These are phyloP conservation scores for Diaporthe sp. DNA, from an alignment of 2,329 filamentous ascomycete species.

Conservation along the genomic window DNA sequence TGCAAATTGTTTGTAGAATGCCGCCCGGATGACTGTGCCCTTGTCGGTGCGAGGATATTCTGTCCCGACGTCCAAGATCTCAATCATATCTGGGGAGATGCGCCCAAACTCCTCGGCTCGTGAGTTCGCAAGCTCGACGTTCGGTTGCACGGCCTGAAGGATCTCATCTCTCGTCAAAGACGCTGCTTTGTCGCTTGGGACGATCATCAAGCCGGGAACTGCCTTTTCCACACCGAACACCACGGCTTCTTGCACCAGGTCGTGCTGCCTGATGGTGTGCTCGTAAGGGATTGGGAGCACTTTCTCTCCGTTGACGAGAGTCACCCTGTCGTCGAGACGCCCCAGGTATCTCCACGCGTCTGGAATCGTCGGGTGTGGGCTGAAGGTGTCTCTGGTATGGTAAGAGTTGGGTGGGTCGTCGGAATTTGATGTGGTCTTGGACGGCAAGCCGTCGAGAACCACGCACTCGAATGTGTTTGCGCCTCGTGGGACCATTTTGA, in stretches of 20 bases:
- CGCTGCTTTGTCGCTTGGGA: slow-evolving; percentile 61
- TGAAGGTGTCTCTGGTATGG: slow-evolving; percentile 60
- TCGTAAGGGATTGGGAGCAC: slow-evolving; percentile 64
- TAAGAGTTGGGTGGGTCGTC: slow-evolving; percentile 61
- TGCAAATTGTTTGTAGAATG: slow-evolving; percentile 63
- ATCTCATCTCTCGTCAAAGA: slow-evolving; percentile 56
- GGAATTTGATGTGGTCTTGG: slow-evolving; percentile 53
- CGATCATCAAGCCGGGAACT: slow-evolving; percentile 66
- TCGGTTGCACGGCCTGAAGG: slow-evolving; percentile 63
- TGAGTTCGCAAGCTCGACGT: slow-evolving; percentile 65
- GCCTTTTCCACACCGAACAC: slow-evolving; percentile 69
- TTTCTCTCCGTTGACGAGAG: slow-evolving; percentile 63
- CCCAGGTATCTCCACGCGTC: slow-evolving; percentile 61
- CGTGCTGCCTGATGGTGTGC: slow-evolving; percentile 65
- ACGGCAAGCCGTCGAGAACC: slow-evolving; percentile 50
- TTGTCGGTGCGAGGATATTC: slow-evolving; percentile 67
- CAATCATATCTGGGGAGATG: slow-evolving; percentile 67
- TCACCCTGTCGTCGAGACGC: slow-evolving; percentile 61
- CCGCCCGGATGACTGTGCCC: slow-evolving; percentile 67
- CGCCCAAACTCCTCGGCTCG: slow-evolving; percentile 65
- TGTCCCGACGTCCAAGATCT: slow-evolving; percentile 60
- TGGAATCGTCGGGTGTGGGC: slow-evolving; percentile 56
- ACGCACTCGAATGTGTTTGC: slow-evolving; percentile 51
- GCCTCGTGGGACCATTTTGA: slow-evolving; percentile 54
- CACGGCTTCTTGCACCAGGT: slow-evolving; percentile 67